Base-by-base conservation (phyloP, 495 filamentous ascomycete genomes). In the Penicillium coffeae region DNA sequence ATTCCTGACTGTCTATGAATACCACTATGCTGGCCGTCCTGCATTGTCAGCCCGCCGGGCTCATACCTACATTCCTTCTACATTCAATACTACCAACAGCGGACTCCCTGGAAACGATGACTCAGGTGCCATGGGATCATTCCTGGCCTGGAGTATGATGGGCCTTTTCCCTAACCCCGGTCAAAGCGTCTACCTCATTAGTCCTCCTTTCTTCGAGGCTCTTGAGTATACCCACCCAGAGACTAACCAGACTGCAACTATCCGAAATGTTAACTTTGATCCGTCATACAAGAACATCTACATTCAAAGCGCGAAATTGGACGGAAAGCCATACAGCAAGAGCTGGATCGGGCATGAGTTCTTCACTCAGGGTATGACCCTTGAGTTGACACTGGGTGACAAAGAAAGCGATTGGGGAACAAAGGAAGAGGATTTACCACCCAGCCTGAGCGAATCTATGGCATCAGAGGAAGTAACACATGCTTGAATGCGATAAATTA, bases 271-370 rank as follows among this genome's bases (percentile, higher is more conserved):
- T 18, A 83, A 83, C 47, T 88, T 86, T 74, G 46, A 82, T 63
- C 16, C 73, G 75, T 18, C 62, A 50, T 59, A 85, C 66, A 45
- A 63, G 74, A 51, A 79, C 71, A 56, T 89, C 2, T 89, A 81
- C 50, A 83, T 90, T 22, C 86, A 89, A 65, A 82, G 70, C 47
- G 86, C 83, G 0, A 87, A 73, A n/a, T 68, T 90, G 12, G 67
- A 89, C 58, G 85, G 86, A 2, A 50, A 71, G 51, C 62, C 71
- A 3, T 90, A 87, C 35, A 81, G 69, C 0, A 83, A 74, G 70
- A 89, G 75, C 51, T 90, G 86, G 85, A 74, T 90, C 27, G 77
- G 77, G 13, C 85, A 90, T 55, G 82, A 80, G 38, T 89, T 90
- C 56, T 89, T 89, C 57, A 79, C 80, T 0, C 71, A 86, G 32